Percentiles rank a stretch among this genome's conserved stretches.
Conservation (phyloP, 768 basidiomycete species). For the Nidula microcarpa region DNA sequence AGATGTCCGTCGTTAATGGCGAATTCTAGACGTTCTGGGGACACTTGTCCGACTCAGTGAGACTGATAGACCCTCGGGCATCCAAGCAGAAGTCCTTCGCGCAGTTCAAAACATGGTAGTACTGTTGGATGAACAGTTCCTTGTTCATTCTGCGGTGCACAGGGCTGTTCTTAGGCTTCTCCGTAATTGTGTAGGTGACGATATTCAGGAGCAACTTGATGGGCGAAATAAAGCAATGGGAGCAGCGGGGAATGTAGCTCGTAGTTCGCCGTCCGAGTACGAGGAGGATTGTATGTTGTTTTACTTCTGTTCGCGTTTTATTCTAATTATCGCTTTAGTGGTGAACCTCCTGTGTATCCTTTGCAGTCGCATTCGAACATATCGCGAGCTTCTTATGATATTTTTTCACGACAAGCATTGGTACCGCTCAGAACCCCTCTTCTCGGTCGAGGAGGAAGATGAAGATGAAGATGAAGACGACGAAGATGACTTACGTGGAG, state of each 20-base stretch:
- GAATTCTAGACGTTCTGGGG: constrained; percentile 67
- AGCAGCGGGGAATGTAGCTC: constrained; percentile 69
- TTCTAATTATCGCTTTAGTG: constrained; percentile 42
- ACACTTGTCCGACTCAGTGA: constrained; percentile 85
- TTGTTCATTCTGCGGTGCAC: constrained; percentile 89
- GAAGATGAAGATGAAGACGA: constrained; percentile 52
- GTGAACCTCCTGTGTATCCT: constrained; percentile 90
- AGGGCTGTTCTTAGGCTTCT: constrained; percentile 82
- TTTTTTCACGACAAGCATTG: constrained; percentile 96
- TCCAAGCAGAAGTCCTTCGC: constrained; percentile 85
- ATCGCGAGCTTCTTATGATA: constrained; percentile 89
- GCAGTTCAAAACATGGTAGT: constrained; percentile 90
- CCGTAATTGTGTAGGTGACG: constrained; percentile 87
- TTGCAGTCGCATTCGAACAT: constrained; percentile 87
- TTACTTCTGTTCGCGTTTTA: not conserved
- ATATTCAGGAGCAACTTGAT: constrained; percentile 84
- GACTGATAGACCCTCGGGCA: constrained; percentile 81
- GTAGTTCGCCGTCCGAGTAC: constrained; percentile 80
- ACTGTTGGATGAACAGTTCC: constrained; percentile 88
- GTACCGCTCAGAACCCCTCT: constrained; percentile 74
- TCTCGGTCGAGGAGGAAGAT: constrained; percentile 67
- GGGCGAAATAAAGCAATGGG: constrained; percentile 76
- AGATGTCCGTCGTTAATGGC: not conserved
- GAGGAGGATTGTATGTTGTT: constrained; percentile 77
- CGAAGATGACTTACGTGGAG: constrained; percentile 45